Conservation (phyloP, 2,329 filamentous ascomycete species). For the Aspergillus quadricinctus region DNA sequence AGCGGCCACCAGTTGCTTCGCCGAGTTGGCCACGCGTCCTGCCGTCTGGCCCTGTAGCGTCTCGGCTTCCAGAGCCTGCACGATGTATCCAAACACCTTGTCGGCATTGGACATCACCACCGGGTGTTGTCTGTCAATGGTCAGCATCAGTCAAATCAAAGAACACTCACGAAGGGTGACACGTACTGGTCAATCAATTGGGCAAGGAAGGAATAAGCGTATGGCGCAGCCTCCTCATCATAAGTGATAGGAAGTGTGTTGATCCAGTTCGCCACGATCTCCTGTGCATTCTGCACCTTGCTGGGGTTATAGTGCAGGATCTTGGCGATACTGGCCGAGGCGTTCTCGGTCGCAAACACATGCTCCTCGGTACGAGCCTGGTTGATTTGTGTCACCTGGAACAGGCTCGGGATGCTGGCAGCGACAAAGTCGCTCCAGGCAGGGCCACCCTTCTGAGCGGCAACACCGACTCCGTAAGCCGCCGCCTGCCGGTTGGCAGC, state of each 20-base stretch:
- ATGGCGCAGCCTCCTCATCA: slow-evolving; percentile 95
- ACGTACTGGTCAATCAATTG: slow-evolving; percentile 93
- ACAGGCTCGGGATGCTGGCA: slow-evolving; percentile 72
- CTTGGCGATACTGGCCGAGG: slow-evolving; percentile 93
- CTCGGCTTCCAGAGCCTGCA: slow-evolving; percentile 84
- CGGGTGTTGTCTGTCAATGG: slow-evolving; percentile 68
- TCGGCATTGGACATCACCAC: slow-evolving; percentile 71
- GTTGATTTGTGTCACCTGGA: slow-evolving; percentile 75
- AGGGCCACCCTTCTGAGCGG: slow-evolving; percentile 83
- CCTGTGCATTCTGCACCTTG: slow-evolving; percentile 70
- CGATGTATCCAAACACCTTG: slow-evolving; percentile 80
- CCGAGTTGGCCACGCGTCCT: slow-evolving; percentile 68
- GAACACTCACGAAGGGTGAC: too few species aligned
- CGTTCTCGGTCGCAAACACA: slow-evolving; percentile 95
- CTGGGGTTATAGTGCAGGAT: slow-evolving; percentile 84
- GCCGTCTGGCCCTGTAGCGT: slow-evolving; percentile 83
- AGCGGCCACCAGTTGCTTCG: slow-evolving; percentile 70
- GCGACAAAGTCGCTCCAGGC: slow-evolving; percentile 85
- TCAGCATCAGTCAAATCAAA: not conserved
- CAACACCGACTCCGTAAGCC: slow-evolving; percentile 91
- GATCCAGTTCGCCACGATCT: slow-evolving; percentile 79
- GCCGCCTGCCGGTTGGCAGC: slow-evolving; percentile 93
- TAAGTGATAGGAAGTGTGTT: slow-evolving; percentile 87
- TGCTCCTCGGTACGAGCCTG: slow-evolving; percentile 88
- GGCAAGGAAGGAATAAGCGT: slow-evolving; percentile 86